phyloP scores from a whole-genome alignment of 2,329 filamentous ascomycete genomes.

The Moelleriella libera region DNA sequence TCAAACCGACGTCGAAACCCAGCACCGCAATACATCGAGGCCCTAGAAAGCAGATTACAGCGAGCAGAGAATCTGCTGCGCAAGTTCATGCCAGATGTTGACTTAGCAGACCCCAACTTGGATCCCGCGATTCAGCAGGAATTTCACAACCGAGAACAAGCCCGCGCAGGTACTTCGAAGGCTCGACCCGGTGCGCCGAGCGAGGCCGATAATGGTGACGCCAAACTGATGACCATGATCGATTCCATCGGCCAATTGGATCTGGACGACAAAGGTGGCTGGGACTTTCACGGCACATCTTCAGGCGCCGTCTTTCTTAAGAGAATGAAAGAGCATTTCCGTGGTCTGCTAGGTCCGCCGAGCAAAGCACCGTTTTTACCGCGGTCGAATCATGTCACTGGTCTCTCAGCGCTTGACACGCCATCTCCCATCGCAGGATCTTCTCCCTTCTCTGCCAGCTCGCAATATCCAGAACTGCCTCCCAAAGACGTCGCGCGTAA shows the following conservation, averaged over 20 bases:
- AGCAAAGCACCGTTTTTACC: constrained; percentile 45
- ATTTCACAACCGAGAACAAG: constrained; percentile 39
- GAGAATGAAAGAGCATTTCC: constrained; percentile 78
- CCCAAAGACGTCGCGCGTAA: constrained; percentile 39
- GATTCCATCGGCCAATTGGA: constrained; percentile 84
- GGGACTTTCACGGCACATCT: constrained; percentile 90
- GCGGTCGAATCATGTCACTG: constrained; percentile 30
- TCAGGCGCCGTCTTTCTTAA: constrained; percentile 82
- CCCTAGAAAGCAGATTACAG: constrained; percentile 67
- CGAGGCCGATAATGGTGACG: constrained; percentile 41
- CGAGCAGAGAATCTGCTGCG: constrained; percentile 70
- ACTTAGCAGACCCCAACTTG: constrained; percentile 72
- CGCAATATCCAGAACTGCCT: constrained; percentile 54
- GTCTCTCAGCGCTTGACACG: constrained; percentile 50
- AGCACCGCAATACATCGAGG: constrained; percentile 84
- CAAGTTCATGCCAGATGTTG: constrained; percentile 68
- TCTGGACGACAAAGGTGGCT: constrained; percentile 78
- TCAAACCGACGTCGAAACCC: constrained; percentile 85
- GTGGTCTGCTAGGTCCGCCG: constrained; percentile 55
- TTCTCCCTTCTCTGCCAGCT: constrained; percentile 43
- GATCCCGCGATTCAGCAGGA: constrained; percentile 65
- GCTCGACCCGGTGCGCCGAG: constrained; percentile 19
- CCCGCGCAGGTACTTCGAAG: constrained; percentile 29
- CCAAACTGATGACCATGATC: constrained; percentile 84
- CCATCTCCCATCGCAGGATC: constrained; percentile 44